Evolutionary conservation across 768 basidiomycete genomes (phyloP), one percentile per base, ranked within the genome.

Genomic region (Mycena haematopus): DNA sequence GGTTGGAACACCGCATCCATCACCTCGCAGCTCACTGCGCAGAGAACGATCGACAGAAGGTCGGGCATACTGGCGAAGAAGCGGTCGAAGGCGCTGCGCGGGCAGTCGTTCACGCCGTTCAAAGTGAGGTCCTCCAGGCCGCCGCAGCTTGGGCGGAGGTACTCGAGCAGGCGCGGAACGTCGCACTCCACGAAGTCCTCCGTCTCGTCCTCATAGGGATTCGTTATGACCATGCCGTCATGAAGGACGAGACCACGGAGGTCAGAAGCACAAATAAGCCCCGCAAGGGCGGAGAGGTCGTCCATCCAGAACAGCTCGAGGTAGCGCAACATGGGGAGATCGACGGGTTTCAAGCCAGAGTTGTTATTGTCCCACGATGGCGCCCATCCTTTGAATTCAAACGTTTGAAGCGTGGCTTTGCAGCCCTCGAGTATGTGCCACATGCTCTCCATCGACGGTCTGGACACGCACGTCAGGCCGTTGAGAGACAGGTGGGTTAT

Each of bases 371-470:
- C 38, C 46, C 40, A 50, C 2, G 31, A 2, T 14, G 60, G 60
- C 22, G 60, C 54, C 47, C 42, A 52, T n/a, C 55, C 61, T 9
- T 51, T 36, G 51, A 45, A 62, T 24, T 62, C 55, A 22, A 62
- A 38, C 19, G 19, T 11, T 11, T 52, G 22, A 11, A 62, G 60
- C 2, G 60, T 56, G 15, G 38, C 42, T 19, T 29, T 24, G 54
- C 60, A 62, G 19, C 54, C 47, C 0, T 21, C 22, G 40, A 62
- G 54, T 1, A 62, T 50, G 15, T 56, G 36, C 47, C 54, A 44
- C 53, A 62, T 13, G 31, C 40, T 17, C 22, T 62, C 54, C 38
- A 62, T 24, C 27, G 60, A 56, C 0, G 60, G 60, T 9, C 60
- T 49, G 1, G 36, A 47, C 7, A 6, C 36, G 17, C 27, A 15